Percentiles rank a stretch among this genome's conserved stretches.
Evolutionary conservation across 805 yeast species (phyloP).

Genomic region (Cyberlindnera xylosilytica): DNA sequence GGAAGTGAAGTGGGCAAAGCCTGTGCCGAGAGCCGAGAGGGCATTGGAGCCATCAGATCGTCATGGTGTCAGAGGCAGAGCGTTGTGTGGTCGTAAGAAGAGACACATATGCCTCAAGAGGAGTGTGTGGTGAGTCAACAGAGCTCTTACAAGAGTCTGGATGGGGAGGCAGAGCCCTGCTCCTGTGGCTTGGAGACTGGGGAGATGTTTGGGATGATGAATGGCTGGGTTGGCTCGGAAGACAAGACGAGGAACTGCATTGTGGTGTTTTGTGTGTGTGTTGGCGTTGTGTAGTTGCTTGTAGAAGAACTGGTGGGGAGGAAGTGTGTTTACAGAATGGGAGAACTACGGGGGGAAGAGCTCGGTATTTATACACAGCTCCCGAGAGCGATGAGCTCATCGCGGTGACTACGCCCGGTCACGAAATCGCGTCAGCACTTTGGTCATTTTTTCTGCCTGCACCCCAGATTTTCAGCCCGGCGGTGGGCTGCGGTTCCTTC

Average conservation of each 20-base stretch:
- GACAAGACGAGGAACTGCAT: constrained; percentile 51
- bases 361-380: neutral
- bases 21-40: no score
- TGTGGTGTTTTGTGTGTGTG: constrained; percentile 1
- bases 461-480: constrained; percentile 14
- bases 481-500: neutral
- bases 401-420: constrained; percentile 1
- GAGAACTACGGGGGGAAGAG: neutral
- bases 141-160: constrained; percentile 7
- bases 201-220: constrained; percentile 60
- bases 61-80: no score
- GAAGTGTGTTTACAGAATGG: neutral
- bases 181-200: constrained; percentile 37
- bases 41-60: no score
- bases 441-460: constrained; percentile 5
- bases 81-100: no score
- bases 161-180: constrained; percentile 1
- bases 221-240: constrained; percentile 57
- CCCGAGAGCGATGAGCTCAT: neutral
- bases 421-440: neutral
- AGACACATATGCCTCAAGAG: no score
- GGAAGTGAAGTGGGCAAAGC: no score
- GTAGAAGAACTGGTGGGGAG: neutral
- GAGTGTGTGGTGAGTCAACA: no score
- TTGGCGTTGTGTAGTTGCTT: neutral